Base-by-base conservation (phyloP, 2,329 filamentous ascomycete genomes). In the Cryphonectria radicalis region DNA sequence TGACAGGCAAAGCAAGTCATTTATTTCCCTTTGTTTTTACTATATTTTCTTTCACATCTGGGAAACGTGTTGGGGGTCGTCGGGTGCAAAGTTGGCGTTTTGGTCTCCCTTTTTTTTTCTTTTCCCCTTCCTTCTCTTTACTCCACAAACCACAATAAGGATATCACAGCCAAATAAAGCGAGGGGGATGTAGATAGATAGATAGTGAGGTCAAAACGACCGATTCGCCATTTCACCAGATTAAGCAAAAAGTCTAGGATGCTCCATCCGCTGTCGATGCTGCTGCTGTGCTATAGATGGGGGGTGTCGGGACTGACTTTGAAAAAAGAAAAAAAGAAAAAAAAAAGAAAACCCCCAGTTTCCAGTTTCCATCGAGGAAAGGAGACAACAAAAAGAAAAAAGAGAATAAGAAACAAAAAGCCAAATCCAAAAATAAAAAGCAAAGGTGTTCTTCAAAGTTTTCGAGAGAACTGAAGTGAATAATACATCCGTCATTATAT, bases 401-500 rank as follows among this genome's bases (percentile, higher is more conserved):
- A 40, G 43, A 64, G 10, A 25, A 57, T 46, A 14, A 32, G 13
- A 17, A 32, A 19, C 35, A 42, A 43, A 43, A 25, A 62, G 28
- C 57, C 53, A 40, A 11, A 40, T 63, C 22, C 22, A 57, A 28
- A n/a, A 11, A 28, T 32, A 50, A 50, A 50, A 50, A n/a, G 19
- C 19, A 50, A n/a, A 50, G 19, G 0, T n/a, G 2, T 50, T n/a
- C 46, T 50, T 10, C 55, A 63, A 25, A 17, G 17, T 32, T 71
- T 46, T 4, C 37, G 11, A 40, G 13, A 35, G 19, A 70, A 57
- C 66, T 57, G 37, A 40, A 64, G 42, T 70, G 63, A 63, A 43
- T 53, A 70, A 68, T 46, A 71, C 63, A 69, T 64, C 63, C 66
- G 59, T 72, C 72, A 70, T 73, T 66, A 73, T 69, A 53, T 73